Evolutionary conservation across 1,284 basidiomycete species (phyloP).

Genomic region (Trametes polyzona): DNA sequence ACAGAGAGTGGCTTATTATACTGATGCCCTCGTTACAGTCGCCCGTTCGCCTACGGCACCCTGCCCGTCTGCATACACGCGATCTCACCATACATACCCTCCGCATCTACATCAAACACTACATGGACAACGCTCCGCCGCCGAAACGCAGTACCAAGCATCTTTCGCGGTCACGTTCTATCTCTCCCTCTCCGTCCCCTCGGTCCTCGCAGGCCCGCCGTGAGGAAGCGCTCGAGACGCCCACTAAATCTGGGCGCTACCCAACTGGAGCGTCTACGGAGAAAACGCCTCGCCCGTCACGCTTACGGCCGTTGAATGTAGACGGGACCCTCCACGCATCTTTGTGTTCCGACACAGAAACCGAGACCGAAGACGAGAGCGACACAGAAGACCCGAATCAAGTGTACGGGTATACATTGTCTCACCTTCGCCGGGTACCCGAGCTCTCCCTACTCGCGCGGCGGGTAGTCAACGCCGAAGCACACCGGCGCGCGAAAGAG

Average conservation of each 20-base stretch:
- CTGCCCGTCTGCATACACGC: constrained; percentile 61
- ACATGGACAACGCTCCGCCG: constrained; percentile 58
- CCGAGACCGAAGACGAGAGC: constrained; percentile 27
- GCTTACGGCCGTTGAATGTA: neutral
- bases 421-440: constrained; percentile 74
- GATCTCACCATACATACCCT: constrained; percentile 72
- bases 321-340: neutral
- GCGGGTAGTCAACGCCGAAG: constrained; percentile 62
- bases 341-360: constrained; percentile 2
- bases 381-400: constrained; percentile 13
- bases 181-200: constrained; percentile 25
- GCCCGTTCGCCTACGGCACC: constrained; percentile 61
- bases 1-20: no score
- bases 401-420: constrained; percentile 64
- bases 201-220: neutral
- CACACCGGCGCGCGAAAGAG: constrained; percentile 50
- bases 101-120: constrained; percentile 75
- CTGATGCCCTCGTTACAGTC: constrained; percentile 1
- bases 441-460: constrained; percentile 64
- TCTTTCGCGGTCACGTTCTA: constrained; percentile 9
- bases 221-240: neutral
- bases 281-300: constrained; percentile 22
- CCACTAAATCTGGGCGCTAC: neutral
- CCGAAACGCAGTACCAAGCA: neutral
- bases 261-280: neutral